Evolutionary conservation across 2,329 filamentous ascomycete species (phyloP), one percentile per base, ranked within the genome.

Genomic region (Colletotrichum gigasporum): DNA sequence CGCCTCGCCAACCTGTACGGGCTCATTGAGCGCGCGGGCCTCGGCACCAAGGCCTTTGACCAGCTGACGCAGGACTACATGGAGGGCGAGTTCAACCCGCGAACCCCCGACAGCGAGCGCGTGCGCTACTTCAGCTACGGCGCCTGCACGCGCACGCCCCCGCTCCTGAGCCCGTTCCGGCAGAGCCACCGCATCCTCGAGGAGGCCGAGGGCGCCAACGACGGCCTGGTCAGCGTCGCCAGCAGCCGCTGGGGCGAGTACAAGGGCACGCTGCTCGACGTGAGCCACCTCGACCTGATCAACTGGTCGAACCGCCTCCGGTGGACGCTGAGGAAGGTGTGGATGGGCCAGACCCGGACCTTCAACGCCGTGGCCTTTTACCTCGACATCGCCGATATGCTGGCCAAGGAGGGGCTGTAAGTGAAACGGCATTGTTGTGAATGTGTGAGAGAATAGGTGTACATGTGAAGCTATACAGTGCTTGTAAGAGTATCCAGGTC

Each of bases 351-450:
- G 65, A 78, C 80, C 69, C 81, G 80, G 61, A 88, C 84, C 14
- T 91, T 91, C 70, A 91, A 90, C 71, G 88, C 88, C 2, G 83
- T 90, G 61, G 88, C 88, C 0, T 90, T 91, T 70, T 91, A 91
- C 69, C 80, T 90, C 2, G 87, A 84, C 63, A 87, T 91, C 70
- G 84, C 84, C 10, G 86, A 92, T 71, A 92, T 91, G 90, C 78
- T 93, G 51, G 88, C 90, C 2, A 90, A 89, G 70, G 89, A 92
- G 71, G 88, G 86, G 2, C 65, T 80, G 16, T 81, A 65, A 75
- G 5, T 26, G 8, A 16, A n/a, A n/a, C n/a, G n/a, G n/a, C n/a
- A n/a, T n/a, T n/a, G n/a, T n/a, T n/a, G n/a, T n/a, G n/a, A n/a
- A n/a, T n/a, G n/a, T n/a, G 8, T 11, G 10, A 20, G 14, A 14